Conservation (phyloP, 352 stramenopile species). For the Pythium grandisporangium region DNA sequence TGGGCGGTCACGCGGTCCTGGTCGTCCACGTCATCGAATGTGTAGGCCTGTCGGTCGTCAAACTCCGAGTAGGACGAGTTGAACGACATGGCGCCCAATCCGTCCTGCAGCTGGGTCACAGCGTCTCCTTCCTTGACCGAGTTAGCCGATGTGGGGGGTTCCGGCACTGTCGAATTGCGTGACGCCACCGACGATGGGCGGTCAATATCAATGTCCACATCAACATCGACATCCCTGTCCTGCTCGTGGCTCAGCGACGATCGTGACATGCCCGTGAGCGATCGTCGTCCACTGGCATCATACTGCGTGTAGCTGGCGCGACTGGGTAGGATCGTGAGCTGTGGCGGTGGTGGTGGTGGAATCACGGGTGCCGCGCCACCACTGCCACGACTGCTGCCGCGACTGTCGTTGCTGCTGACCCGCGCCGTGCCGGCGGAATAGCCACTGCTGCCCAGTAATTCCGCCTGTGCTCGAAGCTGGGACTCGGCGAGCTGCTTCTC, state of each 20-base stretch:
- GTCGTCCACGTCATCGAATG: constrained; percentile 8
- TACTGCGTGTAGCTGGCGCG: neutral
- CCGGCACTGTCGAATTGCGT: constrained; percentile 9
- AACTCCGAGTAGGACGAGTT: constrained; percentile 25
- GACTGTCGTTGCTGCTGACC: constrained; percentile 23
- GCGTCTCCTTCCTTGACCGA: constrained; percentile 3
- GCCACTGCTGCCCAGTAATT: constrained; percentile 34
- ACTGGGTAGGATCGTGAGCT: neutral
- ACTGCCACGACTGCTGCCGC: too few relatives aligned
- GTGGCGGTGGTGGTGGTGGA: neutral
- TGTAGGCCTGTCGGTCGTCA: constrained; percentile 14
- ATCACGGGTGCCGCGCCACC: constrained; percentile 29
- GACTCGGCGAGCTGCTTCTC: constrained; percentile 77
- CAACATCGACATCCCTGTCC: too few relatives aligned
- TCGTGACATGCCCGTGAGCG: too few relatives aligned
- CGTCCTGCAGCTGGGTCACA: constrained; percentile 14
- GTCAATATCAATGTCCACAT: neutral
- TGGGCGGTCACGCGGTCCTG: neutral
- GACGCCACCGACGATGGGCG: constrained; percentile 3
- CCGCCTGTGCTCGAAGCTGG: constrained; percentile 58
- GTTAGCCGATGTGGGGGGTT: constrained; percentile 10
- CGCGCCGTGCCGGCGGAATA: neutral
- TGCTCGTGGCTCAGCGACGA: neutral
- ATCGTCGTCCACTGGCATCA: neutral
- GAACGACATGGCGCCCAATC: constrained; percentile 19